Conservation (phyloP, 495 filamentous ascomycete genomes). For the Penicillium salamii region DNA sequence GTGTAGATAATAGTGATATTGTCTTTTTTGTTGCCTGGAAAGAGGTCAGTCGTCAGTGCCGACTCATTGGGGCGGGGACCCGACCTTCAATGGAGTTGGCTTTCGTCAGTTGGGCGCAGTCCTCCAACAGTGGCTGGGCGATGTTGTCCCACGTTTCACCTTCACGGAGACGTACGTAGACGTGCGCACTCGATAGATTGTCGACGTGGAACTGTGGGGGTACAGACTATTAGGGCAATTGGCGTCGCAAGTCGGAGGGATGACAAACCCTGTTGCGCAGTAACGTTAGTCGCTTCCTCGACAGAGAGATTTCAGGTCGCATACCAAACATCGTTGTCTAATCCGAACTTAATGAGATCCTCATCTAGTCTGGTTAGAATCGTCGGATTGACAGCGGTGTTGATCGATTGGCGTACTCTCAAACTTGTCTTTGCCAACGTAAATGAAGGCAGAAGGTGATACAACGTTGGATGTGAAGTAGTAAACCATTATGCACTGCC, state of each 20-base stretch:
- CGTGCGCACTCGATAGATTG: conserved; percentile 93
- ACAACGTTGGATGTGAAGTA: conserved; percentile 88
- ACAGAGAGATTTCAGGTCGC: conserved; percentile 5
- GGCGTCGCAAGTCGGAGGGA: conserved; percentile 1
- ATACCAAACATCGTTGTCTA: conserved; percentile 95
- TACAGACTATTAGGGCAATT: conserved; percentile 17
- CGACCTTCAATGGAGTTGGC: conserved; percentile 96
- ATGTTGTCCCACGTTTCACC: conserved; percentile 85
- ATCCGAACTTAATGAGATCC: conserved; percentile 88
- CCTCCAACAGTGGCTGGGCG: conserved; percentile 68
- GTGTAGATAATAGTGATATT: conserved; percentile 96
- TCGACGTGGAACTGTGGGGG: conserved; percentile 83
- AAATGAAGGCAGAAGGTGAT: conserved; percentile 76
- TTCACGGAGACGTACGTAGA: conserved; percentile 83
- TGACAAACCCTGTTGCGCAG: conserved; percentile 36
- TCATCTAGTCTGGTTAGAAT: conserved; percentile 64
- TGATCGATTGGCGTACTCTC: conserved; percentile 66
- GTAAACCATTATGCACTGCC: conserved; percentile 68
- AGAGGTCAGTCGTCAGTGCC: not conserved
- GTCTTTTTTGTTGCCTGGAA: conserved; percentile 91
- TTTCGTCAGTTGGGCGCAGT: conserved; percentile 94
- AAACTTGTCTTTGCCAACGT: conserved; percentile 98
- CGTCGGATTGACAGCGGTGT: conserved; percentile 1
- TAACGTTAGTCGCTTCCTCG: conserved; percentile 5
- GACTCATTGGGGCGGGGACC: conserved; percentile 2